A percentile compares a stretch with the other conserved stretches of the same genome.
Evolutionary conservation across 2,329 filamentous ascomycete genomes (phyloP).

Genomic region (Fusarium tricinctum): DNA sequence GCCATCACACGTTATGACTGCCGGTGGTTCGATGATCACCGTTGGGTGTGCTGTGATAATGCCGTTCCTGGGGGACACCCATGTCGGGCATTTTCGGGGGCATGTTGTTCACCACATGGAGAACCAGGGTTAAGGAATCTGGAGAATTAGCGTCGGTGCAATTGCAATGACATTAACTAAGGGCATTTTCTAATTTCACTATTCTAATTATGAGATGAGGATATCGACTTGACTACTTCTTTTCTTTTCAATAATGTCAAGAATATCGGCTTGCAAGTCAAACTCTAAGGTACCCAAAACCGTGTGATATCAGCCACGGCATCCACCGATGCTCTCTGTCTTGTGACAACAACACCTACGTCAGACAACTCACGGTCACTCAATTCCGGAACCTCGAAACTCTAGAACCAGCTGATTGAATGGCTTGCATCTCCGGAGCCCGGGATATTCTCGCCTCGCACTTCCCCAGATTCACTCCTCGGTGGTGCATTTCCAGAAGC

Average conservation of each 20-base stretch:
- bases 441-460: conserved; percentile 43
- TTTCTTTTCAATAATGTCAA: background rate
- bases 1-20: conserved; percentile 40
- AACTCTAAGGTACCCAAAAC: conserved; percentile 13
- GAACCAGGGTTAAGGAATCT: conserved; percentile 4
- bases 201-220: background rate
- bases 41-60: conserved; percentile 30
- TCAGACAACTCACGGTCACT: conserved; percentile 14
- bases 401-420: conserved; percentile 14
- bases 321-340: conserved; percentile 21
- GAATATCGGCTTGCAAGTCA: background rate
- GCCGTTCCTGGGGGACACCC: conserved; percentile 21
- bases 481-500: conserved; percentile 15
- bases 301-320: conserved; percentile 31
- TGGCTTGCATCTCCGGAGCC: conserved; percentile 17
- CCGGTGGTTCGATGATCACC: conserved; percentile 45
- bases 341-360: conserved; percentile 29
- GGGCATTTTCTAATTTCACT: background rate
- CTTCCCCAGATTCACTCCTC: conserved; percentile 17
- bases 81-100: conserved; percentile 38
- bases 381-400: background rate
- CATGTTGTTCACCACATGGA: conserved; percentile 15
- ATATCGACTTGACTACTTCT: background rate
- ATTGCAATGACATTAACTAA: background rate
- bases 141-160: conserved; percentile 14